These are phyloP conservation scores for Heterobasidion parviporum DNA, from an alignment of 1,284 basidiomycete genomes.

Conservation along the genomic window DNA sequence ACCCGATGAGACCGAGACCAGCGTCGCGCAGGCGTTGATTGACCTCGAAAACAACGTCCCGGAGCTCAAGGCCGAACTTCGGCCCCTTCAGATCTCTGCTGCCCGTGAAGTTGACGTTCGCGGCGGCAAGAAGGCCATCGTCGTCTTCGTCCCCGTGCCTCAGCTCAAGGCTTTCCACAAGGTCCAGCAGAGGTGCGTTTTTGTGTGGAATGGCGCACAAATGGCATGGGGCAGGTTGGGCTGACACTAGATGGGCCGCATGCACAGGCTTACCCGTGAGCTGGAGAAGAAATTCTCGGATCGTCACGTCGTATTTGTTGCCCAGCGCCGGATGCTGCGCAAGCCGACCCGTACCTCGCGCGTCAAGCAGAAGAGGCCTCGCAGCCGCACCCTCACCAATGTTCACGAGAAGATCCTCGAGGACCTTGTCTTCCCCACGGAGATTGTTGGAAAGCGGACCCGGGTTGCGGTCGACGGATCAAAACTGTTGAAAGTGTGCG, in stretches of 20 bases:
- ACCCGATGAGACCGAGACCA: conserved; percentile 89
- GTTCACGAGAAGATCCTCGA: conserved; percentile 99
- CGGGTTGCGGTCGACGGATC: conserved; percentile 86
- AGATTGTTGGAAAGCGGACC: conserved; percentile 98
- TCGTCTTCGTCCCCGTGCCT: conserved; percentile 96
- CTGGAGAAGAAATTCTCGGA: conserved; percentile 99
- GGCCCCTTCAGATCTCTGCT: conserved; percentile 94
- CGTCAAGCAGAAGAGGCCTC: conserved; percentile 93
- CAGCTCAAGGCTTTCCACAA: conserved; percentile 99
- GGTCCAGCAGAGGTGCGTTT: conserved; percentile 88
- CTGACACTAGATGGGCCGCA: not conserved
- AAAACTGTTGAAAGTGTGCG: conserved; percentile 93
- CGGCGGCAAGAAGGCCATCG: conserved; percentile 99
- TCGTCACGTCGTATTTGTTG: conserved; percentile 97
- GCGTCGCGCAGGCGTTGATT: conserved; percentile 92
- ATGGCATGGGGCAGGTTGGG: not conserved
- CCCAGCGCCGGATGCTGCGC: conserved; percentile 96
- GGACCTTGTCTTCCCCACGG: conserved; percentile 98
- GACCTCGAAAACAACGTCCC: conserved; percentile 98
- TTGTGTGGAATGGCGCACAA: not conserved
- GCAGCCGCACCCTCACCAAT: conserved; percentile 92
- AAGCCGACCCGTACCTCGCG: conserved; percentile 94
- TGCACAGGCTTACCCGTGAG: conserved; percentile 86
- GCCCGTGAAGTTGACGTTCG: conserved; percentile 99
- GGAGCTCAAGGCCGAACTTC: conserved; percentile 95